Percentiles rank a stretch among this genome's conserved stretches.
Conservation (phyloP, 1,284 basidiomycete species). For the Rhodofomes roseus region DNA sequence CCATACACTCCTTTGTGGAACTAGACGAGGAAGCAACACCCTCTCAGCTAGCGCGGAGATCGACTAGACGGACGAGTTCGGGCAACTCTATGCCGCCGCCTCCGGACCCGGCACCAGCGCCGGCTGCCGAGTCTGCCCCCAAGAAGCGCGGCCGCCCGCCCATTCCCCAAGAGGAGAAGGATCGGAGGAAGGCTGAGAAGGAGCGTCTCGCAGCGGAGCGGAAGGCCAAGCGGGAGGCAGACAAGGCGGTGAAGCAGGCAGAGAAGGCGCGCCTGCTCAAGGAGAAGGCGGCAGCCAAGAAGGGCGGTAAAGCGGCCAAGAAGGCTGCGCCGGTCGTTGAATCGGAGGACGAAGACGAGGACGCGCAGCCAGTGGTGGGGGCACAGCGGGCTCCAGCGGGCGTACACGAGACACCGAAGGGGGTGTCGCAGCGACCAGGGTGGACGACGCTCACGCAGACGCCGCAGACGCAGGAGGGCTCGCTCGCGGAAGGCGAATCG, state of each 20-base stretch:
- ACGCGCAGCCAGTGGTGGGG: no score
- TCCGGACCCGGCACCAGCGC: not conserved
- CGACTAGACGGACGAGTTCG: not conserved
- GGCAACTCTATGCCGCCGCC: conserved; percentile 5
- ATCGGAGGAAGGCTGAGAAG: conserved; percentile 22
- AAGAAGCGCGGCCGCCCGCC: conserved; percentile 23
- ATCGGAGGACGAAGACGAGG: not conserved
- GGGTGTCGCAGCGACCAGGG: not conserved
- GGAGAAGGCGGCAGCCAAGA: conserved; percentile 16
- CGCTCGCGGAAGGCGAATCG: conserved; percentile 19
- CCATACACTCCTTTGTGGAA: not conserved
- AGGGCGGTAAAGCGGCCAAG: conserved; percentile 9
- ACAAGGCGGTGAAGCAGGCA: conserved; percentile 17
- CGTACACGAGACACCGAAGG: not conserved
- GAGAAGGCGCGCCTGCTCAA: conserved; percentile 15
- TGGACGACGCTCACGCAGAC: conserved; percentile 20
- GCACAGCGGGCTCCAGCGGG: no score
- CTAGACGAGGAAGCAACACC: not conserved
- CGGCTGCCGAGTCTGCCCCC: conserved; percentile 8
- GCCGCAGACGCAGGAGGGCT: conserved; percentile 6
- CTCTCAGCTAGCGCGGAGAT: not conserved
- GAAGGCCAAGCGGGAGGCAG: conserved; percentile 20
- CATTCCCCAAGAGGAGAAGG: conserved; percentile 28
- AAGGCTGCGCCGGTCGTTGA: not conserved
- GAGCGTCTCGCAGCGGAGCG: conserved; percentile 26